Conservation (phyloP, 805 yeast species). For the Metschnikowia aberdeeniae region DNA sequence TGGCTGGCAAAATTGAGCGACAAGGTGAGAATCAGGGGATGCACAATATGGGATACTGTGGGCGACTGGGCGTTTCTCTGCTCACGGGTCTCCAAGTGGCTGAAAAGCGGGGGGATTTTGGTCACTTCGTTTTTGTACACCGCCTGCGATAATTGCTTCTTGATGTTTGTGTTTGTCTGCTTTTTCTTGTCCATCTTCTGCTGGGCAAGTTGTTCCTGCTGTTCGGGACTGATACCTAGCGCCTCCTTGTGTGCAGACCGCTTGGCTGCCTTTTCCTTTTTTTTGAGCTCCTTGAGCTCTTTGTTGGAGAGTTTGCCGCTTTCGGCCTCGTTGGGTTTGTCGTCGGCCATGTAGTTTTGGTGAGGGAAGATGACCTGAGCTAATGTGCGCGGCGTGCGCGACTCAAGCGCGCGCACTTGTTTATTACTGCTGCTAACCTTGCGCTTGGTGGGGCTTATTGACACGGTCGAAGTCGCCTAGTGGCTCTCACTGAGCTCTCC, state of each 20-base stretch:
- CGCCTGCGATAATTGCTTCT: constrained; percentile 51
- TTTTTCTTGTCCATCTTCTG: constrained; percentile 41
- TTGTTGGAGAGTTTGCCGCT: constrained; percentile 52
- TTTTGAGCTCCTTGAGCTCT: constrained; percentile 82
- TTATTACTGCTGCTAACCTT: no score
- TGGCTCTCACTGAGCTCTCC: constrained; percentile 44
- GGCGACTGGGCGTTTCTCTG: constrained; percentile 60
- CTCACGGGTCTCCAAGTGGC: constrained; percentile 76
- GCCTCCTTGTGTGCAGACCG: constrained; percentile 83
- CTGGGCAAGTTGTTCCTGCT: constrained; percentile 38
- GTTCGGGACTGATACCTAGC: constrained; percentile 49
- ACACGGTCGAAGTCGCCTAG: neutral
- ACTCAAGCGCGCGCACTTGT: neutral
- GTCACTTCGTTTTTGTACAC: constrained; percentile 40
- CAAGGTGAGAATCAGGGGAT: constrained; percentile 76
- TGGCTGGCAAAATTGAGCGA: constrained; percentile 80
- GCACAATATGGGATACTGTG: constrained; percentile 64
- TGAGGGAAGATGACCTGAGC: neutral
- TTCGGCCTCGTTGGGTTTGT: constrained; percentile 7
- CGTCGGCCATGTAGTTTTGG: constrained; percentile 9
- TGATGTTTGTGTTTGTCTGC: constrained; percentile 45
- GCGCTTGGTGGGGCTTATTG: no score
- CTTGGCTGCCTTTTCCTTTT: constrained; percentile 87
- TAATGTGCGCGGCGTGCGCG: constrained; percentile 1
- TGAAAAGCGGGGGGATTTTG: constrained; percentile 63